Evolutionary conservation across 2,329 filamentous ascomycete species (phyloP), one percentile per base, ranked within the genome.

Genomic region (Alternaria sp.): DNA sequence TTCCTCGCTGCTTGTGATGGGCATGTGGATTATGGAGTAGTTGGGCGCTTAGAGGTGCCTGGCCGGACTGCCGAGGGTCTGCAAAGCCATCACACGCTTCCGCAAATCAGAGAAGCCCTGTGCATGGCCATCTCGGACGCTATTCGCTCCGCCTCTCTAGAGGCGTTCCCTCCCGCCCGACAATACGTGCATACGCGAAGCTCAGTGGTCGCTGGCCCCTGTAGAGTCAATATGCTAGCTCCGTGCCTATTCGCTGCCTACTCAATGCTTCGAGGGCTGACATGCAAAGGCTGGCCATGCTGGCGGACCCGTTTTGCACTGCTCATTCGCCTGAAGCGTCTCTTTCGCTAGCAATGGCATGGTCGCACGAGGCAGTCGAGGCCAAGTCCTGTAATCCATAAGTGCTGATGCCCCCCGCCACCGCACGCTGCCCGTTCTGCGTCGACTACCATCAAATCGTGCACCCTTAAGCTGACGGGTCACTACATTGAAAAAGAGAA

Each of bases 151-250:
- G 66, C 57, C 64, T 65, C 59, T 63, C 63, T 68, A 67, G 59
- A 63, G 56, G 64, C 61, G 59, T 65, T 66, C 64, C 66, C 67
- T 69, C 69, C 68, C 68, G 68, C 69, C 62, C 61, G 61, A 49
- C 41, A 51, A 65, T 62, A 56, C 62, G 18, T 64, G 69, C 67
- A 67, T 66, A 52, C 60, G 57, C 56, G 59, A 61, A 60, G 67
- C 71, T 75, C 66, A 70, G 66, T 77, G 74, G 74, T 65, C 55
- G 61, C 54, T 47, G 44, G 54, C 67, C 74, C 74, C 65, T 70
- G 73, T 64, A 43, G 28, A 57, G 36, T 66, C 70, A 76, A 76
- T 76, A 72, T 71, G 59, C 63, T 65, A 58, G 47, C 52, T 22
- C 7, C n/a, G 39, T 61, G 60, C 59, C 67, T 59, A 75, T 76